phyloP scores from a whole-genome alignment of 805 yeast species.

The Pichia phayaonensis region DNA sequence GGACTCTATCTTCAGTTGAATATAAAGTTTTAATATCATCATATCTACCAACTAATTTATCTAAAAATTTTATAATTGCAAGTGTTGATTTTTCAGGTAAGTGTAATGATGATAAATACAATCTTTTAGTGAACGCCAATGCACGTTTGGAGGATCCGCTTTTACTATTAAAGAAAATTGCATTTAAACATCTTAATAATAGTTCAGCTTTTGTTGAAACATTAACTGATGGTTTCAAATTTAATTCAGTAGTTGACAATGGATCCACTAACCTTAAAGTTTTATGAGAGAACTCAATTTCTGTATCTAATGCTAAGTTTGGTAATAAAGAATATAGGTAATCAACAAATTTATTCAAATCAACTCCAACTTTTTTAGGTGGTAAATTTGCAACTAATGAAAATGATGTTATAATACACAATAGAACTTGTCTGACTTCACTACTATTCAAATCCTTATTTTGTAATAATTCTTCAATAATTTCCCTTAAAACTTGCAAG shows the following conservation, averaged over 20 bases:
- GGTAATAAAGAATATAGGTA: slow-evolving; percentile 64
- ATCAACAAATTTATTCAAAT: slow-evolving; percentile 72
- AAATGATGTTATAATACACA: slow-evolving; percentile 86
- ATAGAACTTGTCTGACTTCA: slow-evolving; percentile 63
- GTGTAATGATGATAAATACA: slow-evolving; percentile 59
- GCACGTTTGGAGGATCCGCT: slow-evolving; percentile 64
- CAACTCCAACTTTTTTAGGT: slow-evolving; percentile 66
- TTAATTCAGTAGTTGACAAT: slow-evolving; percentile 31
- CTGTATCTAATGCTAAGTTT: slow-evolving; percentile 67
- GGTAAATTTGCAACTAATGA: slow-evolving; percentile 72
- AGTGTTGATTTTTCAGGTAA: slow-evolving; percentile 84
- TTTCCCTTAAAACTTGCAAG: slow-evolving; percentile 79
- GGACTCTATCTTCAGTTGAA: slow-evolving; percentile 81
- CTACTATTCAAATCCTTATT: slow-evolving; percentile 36
- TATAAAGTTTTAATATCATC: slow-evolving; percentile 69
- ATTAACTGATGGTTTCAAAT: slow-evolving; percentile 63
- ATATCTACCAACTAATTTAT: slow-evolving; percentile 63
- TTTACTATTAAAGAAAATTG: slow-evolving; percentile 68
- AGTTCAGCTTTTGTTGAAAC: slow-evolving; percentile 86
- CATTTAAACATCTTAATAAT: slow-evolving; percentile 67
- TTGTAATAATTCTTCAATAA: slow-evolving; percentile 43
- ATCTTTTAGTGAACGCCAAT: slow-evolving; percentile 73
- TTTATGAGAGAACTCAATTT: slow-evolving; percentile 78
- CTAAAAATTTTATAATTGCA: slow-evolving; percentile 71
- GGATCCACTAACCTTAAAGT: slow-evolving; percentile 79